These are phyloP conservation scores for Albizia julibrissin DNA, from an alignment of 306 rosid species.

Conservation along the genomic window DNA sequence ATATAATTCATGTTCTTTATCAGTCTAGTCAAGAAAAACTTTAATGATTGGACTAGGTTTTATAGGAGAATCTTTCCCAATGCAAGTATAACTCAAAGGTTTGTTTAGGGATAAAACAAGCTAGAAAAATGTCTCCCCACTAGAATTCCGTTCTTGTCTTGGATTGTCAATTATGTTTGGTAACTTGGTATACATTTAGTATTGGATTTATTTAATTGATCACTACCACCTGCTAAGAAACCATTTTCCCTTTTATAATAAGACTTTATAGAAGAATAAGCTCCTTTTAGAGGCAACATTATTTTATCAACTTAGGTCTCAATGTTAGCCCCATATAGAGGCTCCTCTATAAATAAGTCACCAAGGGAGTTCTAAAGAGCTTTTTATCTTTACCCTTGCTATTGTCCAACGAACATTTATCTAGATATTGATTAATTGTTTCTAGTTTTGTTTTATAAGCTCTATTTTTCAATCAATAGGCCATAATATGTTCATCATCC, in stretches of 20 bases:
- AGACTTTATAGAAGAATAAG: conserved; percentile 53
- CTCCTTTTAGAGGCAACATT: conserved; percentile 70
- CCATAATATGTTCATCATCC: conserved; percentile 90
- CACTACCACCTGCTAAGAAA: conserved; percentile 50
- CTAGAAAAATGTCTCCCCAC: conserved; percentile 62
- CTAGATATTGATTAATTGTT: conserved; percentile 68
- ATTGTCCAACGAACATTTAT: conserved; percentile 58
- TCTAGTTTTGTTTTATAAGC: conserved; percentile 66
- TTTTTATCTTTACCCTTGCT: conserved; percentile 68
- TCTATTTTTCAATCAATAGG: conserved; percentile 69
- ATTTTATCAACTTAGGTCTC: conserved; percentile 57
- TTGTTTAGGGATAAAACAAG: conserved; percentile 57
- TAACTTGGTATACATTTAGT: conserved; percentile 35
- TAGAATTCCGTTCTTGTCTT: conserved; percentile 55
- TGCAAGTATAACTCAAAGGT: conserved; percentile 55
- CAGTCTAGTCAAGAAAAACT: too few species aligned
- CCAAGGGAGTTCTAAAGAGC: conserved; percentile 88
- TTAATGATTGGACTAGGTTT: too few species aligned
- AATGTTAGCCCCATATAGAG: conserved; percentile 59
- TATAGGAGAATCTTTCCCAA: conserved; percentile 57
- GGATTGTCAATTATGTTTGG: conserved; percentile 36
- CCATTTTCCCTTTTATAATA: conserved; percentile 73
- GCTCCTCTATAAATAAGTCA: conserved; percentile 67
- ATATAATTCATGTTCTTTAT: too few species aligned
- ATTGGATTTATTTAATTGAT: conserved; percentile 51